Evolutionary conservation across 768 basidiomycete species (phyloP).

Genomic region (Rhizopogon vinicolor): DNA sequence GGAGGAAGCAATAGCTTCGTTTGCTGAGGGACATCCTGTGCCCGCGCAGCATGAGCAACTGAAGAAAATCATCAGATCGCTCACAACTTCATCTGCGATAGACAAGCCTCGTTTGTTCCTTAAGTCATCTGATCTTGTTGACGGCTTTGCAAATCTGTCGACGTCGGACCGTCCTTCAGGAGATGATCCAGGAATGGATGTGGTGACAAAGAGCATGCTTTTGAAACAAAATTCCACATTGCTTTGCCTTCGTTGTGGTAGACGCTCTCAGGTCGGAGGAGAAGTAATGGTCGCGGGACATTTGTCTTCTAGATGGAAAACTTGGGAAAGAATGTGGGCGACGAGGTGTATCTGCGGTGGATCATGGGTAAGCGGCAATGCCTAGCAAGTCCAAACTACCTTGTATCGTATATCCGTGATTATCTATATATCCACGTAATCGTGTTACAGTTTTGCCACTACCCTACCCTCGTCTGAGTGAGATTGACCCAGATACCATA

Average conservation of each 20-base stretch:
- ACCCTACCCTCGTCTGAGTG: constrained; percentile 10
- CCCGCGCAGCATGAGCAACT: constrained; percentile 39
- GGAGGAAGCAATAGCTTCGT: constrained; percentile 43
- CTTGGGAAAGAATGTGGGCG: constrained; percentile 63
- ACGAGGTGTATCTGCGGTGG: constrained; percentile 70
- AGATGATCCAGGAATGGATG: constrained; percentile 44
- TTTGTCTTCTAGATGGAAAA: constrained; percentile 44
- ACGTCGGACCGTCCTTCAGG: constrained; percentile 31
- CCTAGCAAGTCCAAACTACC: constrained; percentile 3
- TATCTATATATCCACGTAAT: neutral
- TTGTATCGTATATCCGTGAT: too few relatives aligned
- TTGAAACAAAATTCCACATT: constrained; percentile 32
- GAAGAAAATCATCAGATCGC: constrained; percentile 37
- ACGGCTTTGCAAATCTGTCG: constrained; percentile 46
- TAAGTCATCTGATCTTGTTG: constrained; percentile 66
- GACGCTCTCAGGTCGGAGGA: constrained; percentile 43
- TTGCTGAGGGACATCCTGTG: constrained; percentile 59
- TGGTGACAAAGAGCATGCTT: constrained; percentile 59
- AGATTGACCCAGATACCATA: constrained; percentile 25
- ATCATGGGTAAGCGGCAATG: constrained; percentile 38
- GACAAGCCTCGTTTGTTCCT: constrained; percentile 69
- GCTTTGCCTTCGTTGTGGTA: constrained; percentile 62
- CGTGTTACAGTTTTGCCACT: too few relatives aligned
- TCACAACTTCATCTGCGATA: constrained; percentile 47
- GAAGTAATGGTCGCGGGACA: constrained; percentile 25